These are phyloP conservation scores for Solanum corneliomulleri DNA, from an alignment of 257 asterid species.

Conservation along the genomic window DNA sequence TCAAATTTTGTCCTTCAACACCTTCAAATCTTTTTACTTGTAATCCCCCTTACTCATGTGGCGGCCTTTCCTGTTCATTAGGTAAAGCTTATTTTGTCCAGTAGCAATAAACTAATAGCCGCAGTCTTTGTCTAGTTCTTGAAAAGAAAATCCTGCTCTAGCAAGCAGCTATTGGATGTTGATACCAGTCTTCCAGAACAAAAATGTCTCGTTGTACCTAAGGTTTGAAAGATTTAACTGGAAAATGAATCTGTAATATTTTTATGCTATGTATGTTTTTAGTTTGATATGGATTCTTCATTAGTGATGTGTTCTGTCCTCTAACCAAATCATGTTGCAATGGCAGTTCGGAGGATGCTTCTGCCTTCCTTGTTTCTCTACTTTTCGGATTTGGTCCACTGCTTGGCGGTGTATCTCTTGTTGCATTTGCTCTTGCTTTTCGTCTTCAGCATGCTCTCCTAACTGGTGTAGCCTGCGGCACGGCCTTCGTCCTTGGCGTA, in stretches of 20 bases:
- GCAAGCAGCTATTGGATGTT: neutral
- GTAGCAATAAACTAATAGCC: neutral
- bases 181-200: neutral
- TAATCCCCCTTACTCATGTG: neutral
- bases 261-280: neutral
- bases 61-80: neutral
- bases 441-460: conserved; percentile 87
- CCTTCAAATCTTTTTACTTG: neutral
- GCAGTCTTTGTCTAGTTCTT: neutral
- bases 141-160: neutral
- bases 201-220: neutral
- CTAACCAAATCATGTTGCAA: neutral
- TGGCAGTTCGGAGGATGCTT: conserved; percentile 87
- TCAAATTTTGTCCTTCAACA: neutral
- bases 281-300: neutral
- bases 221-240: neutral
- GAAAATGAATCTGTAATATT: neutral
- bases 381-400: conserved; percentile 88
- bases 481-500: conserved; percentile 72
- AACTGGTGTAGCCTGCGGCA: conserved; percentile 85
- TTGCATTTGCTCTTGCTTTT: conserved; percentile 71
- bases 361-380: conserved; percentile 81
- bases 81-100: neutral
- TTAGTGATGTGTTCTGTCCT: neutral
- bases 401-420: conserved; percentile 75